Evolutionary conservation across 1,284 basidiomycete genomes (phyloP).

Genomic region (Earliella scabrosa): DNA sequence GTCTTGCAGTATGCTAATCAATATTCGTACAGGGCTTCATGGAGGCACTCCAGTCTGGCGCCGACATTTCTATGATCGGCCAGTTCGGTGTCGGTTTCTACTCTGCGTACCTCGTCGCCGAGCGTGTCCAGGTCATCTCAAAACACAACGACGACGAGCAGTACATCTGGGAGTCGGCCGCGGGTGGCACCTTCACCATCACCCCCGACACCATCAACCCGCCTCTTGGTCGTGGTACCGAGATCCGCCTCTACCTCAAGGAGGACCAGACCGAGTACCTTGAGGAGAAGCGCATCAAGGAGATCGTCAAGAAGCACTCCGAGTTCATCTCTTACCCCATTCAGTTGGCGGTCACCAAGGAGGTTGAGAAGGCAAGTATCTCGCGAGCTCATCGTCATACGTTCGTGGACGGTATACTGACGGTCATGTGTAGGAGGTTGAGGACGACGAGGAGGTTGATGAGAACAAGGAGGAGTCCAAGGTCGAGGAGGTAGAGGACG

Average conservation of each 20-base stretch:
- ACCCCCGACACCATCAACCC: constrained; percentile 92
- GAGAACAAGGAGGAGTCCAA: constrained; percentile 73
- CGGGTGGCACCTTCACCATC: constrained; percentile 99
- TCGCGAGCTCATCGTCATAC: too few species aligned
- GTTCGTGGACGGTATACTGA: constrained; percentile 1
- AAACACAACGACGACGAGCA: constrained; percentile 99
- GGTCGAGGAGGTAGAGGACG: constrained; percentile 82
- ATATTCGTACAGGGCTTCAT: constrained; percentile 82
- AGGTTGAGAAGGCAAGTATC: constrained; percentile 90
- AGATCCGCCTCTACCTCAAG: constrained; percentile 96
- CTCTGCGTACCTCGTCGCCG: constrained; percentile 98
- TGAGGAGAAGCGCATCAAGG: constrained; percentile 99
- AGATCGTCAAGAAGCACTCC: constrained; percentile 99
- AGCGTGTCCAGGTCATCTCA: constrained; percentile 97
- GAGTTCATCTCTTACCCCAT: constrained; percentile 99
- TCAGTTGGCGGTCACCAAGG: constrained; percentile 98
- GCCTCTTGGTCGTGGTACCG: constrained; percentile 92
- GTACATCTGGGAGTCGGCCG: constrained; percentile 99
- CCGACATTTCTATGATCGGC: constrained; percentile 94
- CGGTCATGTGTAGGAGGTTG: constrained; percentile 70
- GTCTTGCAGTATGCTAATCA: constrained; percentile 1
- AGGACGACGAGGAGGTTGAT: constrained; percentile 79
- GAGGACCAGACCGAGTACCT: constrained; percentile 99
- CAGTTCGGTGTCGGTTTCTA: constrained; percentile 99
- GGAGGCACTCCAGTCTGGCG: constrained; percentile 95